phyloP scores from a whole-genome alignment of 306 rosid genomes.

The Abrus precatorius region DNA sequence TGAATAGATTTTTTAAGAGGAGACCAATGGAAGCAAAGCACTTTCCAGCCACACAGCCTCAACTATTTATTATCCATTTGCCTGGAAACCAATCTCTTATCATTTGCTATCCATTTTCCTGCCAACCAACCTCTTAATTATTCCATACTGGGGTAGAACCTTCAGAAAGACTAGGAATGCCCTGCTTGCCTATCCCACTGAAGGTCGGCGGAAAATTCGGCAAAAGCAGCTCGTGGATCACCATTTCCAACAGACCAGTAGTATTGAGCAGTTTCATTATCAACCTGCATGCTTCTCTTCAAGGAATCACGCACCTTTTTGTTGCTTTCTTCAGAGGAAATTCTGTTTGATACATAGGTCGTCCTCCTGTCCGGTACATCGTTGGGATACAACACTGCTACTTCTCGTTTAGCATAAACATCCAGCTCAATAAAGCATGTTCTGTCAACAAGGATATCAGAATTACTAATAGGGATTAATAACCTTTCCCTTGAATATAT shows the following conservation, averaged over 20 bases:
- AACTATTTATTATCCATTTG: slow-evolving; percentile 24
- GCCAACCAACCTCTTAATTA: not conserved
- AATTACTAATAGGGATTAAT: slow-evolving; percentile 78
- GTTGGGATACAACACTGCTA: slow-evolving; percentile 79
- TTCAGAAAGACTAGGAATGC: slow-evolving; percentile 42
- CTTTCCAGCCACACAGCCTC: slow-evolving; percentile 8
- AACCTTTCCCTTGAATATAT: slow-evolving; percentile 92
- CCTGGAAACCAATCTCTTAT: not conserved
- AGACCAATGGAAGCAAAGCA: slow-evolving; percentile 36
- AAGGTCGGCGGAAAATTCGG: slow-evolving; percentile 80
- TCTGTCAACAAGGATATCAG: slow-evolving; percentile 65
- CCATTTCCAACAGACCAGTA: slow-evolving; percentile 86
- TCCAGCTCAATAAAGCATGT: slow-evolving; percentile 88
- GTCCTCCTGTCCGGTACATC: slow-evolving; percentile 62
- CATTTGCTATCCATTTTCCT: slow-evolving; percentile 16
- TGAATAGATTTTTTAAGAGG: slow-evolving; percentile 25
- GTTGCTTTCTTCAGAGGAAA: slow-evolving; percentile 68
- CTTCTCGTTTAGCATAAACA: slow-evolving; percentile 83
- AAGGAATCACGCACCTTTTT: slow-evolving; percentile 74
- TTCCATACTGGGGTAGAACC: slow-evolving; percentile 22
- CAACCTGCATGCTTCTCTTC: slow-evolving; percentile 92
- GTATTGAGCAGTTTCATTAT: slow-evolving; percentile 87
- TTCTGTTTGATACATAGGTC: slow-evolving; percentile 38
- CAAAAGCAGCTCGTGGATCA: slow-evolving; percentile 87
- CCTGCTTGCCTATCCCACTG: slow-evolving; percentile 79